Conservation (phyloP, 78 protist species). For the Diacronema lutheri region DNA sequence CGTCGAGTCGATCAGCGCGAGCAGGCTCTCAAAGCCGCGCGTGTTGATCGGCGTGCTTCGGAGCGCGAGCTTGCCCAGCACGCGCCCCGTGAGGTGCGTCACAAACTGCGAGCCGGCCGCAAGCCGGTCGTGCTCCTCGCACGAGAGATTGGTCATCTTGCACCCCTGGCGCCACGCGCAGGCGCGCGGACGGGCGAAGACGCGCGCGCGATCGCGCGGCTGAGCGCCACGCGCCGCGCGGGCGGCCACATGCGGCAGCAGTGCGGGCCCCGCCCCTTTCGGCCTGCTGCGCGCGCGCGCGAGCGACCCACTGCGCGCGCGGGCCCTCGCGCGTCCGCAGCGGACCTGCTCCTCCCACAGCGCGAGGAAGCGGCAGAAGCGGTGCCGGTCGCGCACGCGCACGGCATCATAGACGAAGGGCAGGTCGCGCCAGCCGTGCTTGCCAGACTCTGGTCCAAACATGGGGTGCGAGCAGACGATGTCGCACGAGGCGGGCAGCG, state of each 20-base stretch:
- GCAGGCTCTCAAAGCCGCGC: background rate
- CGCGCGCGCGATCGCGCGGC: too few species aligned
- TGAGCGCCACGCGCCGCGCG: background rate
- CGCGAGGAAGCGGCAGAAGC: background rate
- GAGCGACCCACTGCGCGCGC: too few species aligned
- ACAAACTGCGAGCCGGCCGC: slow-evolving; percentile 29
- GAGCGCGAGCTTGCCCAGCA: slow-evolving; percentile 15
- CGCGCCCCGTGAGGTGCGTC: slow-evolving; percentile 23
- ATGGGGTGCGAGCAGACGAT: slow-evolving; percentile 35
- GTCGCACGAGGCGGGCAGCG: background rate
- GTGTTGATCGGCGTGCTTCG: slow-evolving; percentile 8
- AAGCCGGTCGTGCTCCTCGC: slow-evolving; percentile 30
- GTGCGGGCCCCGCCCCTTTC: too few species aligned
- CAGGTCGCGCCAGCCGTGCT: slow-evolving; percentile 10
- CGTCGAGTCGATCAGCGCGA: slow-evolving; percentile 23
- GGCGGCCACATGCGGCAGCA: too few species aligned
- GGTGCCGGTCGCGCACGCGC: background rate
- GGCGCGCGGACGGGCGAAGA: too few species aligned
- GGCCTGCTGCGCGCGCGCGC: background rate
- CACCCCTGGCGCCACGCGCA: background rate
- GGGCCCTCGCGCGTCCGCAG: too few species aligned
- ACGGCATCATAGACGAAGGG: slow-evolving; percentile 9
- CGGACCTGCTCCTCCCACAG: slow-evolving; percentile 25
- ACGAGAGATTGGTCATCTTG: slow-evolving; percentile 2
- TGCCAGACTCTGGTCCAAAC: slow-evolving; percentile 31